Evolutionary conservation across 202 grass and related monocot genomes (phyloP).

Genomic region (Hordeum pubiflorum): DNA sequence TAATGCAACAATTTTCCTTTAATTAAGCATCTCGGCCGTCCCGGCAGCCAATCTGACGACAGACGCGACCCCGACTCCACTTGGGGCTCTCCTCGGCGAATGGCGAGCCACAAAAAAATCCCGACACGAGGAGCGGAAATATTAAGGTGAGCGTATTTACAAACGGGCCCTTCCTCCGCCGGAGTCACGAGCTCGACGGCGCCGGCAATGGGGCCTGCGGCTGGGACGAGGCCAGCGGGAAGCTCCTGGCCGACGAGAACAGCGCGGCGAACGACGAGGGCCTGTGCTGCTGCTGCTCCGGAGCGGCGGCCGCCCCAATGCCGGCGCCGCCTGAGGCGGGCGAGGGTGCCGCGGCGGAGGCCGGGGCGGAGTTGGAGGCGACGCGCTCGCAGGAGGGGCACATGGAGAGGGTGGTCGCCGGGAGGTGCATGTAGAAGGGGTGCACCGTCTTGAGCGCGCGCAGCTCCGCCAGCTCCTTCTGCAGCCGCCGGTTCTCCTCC

Average conservation of each 20-base stretch:
- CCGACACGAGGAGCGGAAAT: neutral
- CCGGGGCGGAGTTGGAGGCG: constrained; percentile 31
- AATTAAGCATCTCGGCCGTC: neutral
- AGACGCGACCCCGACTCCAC: neutral
- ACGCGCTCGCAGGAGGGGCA: constrained; percentile 87
- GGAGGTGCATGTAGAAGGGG: constrained; percentile 81
- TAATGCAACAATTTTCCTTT: constrained; percentile 11
- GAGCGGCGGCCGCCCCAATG: neutral
- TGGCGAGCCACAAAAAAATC: constrained; percentile 13
- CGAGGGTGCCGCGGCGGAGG: neutral
- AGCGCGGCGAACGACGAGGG: constrained; percentile 78
- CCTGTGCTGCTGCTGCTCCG: constrained; percentile 20
- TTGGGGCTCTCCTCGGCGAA: constrained; percentile 20
- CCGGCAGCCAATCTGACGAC: neutral
- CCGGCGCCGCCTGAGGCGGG: neutral
- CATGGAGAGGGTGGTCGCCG: constrained; percentile 94
- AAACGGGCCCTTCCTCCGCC: neutral
- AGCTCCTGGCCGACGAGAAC: constrained; percentile 46
- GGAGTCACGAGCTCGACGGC: constrained; percentile 44
- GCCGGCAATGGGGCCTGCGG: constrained; percentile 4
- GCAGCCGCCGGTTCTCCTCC: constrained; percentile 94
- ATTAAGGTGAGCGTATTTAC: constrained; percentile 27
- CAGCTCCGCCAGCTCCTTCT: constrained; percentile 90
- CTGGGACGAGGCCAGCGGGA: neutral
- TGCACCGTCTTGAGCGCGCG: constrained; percentile 73